Percentiles rank a stretch among this genome's conserved stretches.
These are phyloP conservation scores for Breviolum minutum DNA, from an alignment of 73 alveolate genomes.

Conservation along the genomic window DNA sequence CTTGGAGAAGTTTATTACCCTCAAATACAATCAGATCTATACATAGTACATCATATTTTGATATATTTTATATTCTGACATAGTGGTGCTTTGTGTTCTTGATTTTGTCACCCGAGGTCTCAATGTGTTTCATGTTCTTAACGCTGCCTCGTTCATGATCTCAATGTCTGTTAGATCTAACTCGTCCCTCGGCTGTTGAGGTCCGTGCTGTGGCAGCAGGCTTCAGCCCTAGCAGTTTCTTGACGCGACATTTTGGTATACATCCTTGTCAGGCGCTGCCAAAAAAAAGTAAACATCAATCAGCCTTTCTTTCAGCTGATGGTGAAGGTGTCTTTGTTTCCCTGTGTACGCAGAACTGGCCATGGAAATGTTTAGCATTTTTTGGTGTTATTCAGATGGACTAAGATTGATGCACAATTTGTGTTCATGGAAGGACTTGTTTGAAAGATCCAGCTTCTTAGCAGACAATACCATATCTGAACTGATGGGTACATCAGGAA, in stretches of 20 bases:
- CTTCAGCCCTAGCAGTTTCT: not conserved
- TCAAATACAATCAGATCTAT: not conserved
- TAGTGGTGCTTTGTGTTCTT: no score
- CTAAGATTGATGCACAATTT: no score
- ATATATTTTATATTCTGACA: no score
- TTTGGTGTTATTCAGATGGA: no score
- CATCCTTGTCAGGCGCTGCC: conserved; percentile 22
- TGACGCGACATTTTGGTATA: not conserved
- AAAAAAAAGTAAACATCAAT: not conserved
- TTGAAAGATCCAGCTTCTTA: no score
- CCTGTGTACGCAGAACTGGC: no score
- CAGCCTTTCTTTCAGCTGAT: no score
- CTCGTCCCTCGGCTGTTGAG: not conserved
- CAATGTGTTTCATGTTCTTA: not conserved
- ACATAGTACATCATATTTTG: not conserved
- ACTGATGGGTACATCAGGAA: no score
- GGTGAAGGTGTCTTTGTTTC: no score
- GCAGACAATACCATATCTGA: no score
- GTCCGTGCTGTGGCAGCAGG: conserved; percentile 37
- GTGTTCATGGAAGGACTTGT: no score
- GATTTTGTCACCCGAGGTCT: not conserved
- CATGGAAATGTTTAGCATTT: no score
- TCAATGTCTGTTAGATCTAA: not conserved
- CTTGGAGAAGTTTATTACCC: not conserved
- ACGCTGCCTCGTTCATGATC: not conserved